Percentiles rank a stretch among this genome's conserved stretches.
Conservation (phyloP, 73 alveolate species). For the Effrenium voratum region DNA sequence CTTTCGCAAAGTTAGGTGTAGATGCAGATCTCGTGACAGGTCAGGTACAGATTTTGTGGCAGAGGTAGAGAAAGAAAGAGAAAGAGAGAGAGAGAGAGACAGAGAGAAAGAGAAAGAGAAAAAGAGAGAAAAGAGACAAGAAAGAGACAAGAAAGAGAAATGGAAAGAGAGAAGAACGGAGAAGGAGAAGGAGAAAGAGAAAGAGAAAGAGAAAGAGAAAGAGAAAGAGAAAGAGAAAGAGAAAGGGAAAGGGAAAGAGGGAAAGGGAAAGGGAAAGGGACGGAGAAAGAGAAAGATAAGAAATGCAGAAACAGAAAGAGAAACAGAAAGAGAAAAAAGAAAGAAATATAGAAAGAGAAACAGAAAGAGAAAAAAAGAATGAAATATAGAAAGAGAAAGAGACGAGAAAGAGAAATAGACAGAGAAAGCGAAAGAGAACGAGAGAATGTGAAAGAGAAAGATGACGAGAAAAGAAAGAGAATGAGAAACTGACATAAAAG, state of each 20-base stretch:
- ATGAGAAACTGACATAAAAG: neutral
- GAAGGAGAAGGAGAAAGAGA: neutral
- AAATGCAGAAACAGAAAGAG: neutral
- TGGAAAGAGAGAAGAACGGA: neutral
- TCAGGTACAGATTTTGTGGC: no score
- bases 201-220: neutral
- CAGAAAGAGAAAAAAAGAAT: neutral
- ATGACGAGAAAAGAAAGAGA: neutral
- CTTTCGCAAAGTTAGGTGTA: no score
- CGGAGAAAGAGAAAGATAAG: neutral
- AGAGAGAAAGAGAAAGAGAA: no score
- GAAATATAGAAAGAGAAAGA: neutral
- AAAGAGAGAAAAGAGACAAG: no score
- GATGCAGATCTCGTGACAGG: no score
- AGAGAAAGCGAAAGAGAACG: neutral
- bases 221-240: neutral
- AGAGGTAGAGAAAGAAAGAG: no score
- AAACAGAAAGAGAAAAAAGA: no score
- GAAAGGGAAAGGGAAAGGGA: neutral
- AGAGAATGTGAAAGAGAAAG: neutral
- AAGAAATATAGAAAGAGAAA: neutral
- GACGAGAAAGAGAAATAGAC: neutral
- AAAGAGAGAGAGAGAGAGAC: no score
- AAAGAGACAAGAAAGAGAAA: no score
- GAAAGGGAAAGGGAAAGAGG: neutral